Evolutionary conservation across 108 stramenopile species (phyloP).

Genomic region (Epithemia pelagica): DNA sequence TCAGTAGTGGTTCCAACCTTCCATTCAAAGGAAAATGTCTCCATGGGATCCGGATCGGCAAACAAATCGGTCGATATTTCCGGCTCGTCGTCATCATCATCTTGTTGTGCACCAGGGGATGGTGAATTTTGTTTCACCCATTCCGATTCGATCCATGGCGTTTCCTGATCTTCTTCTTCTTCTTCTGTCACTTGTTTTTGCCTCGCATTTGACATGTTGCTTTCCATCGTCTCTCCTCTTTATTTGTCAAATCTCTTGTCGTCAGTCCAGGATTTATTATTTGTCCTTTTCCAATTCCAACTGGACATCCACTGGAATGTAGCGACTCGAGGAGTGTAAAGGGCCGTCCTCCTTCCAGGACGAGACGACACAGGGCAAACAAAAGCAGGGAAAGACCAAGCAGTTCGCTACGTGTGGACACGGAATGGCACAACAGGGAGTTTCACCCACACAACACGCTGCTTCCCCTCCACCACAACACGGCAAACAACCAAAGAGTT

Average conservation of each 20-base stretch:
- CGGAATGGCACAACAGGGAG: neutral
- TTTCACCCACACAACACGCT: neutral
- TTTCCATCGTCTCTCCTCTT: neutral
- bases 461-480: neutral
- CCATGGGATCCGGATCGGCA: conserved; percentile 12
- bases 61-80: conserved; percentile 1
- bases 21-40: conserved; percentile 15
- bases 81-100: conserved; percentile 34
- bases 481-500: neutral
- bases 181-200: no score
- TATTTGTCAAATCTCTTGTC: no score
- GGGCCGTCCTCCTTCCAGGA: neutral
- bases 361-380: neutral
- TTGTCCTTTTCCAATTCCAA: neutral
- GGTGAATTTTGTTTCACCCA: conserved; percentile 13
- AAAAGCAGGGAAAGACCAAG: neutral
- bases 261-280: neutral
- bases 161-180: neutral
- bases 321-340: neutral
- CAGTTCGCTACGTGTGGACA: no score
- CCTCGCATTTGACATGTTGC: neutral
- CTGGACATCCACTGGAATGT: neutral
- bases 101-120: neutral
- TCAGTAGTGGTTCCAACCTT: neutral
- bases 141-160: conserved; percentile 6